These are phyloP conservation scores for Trichoderma sp. DNA, from an alignment of 2,329 filamentous ascomycete genomes.

Conservation along the genomic window DNA sequence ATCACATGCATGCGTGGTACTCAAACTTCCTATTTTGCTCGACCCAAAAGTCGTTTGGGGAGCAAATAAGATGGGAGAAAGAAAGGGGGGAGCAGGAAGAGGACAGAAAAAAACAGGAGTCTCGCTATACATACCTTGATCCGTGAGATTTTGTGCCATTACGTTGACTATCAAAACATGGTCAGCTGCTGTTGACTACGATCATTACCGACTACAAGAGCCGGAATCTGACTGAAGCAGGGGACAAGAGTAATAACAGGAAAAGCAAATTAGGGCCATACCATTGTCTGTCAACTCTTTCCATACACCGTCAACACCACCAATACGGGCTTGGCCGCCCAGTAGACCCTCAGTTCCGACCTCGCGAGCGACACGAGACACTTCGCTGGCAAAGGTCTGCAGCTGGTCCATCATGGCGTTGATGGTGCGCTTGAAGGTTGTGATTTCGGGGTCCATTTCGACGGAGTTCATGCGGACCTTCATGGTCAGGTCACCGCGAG, in stretches of 20 bases:
- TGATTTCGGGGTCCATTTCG: conserved; percentile 98
- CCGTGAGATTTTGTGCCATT: conserved; percentile 79
- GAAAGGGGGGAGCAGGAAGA: not conserved
- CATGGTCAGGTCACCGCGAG: conserved; percentile 91
- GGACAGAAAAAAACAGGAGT: not conserved
- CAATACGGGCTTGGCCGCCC: conserved; percentile 89
- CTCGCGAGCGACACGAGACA: conserved; percentile 89
- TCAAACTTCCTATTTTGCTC: not conserved
- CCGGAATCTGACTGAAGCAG: not conserved
- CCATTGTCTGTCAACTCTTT: conserved; percentile 90
- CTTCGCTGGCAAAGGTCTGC: conserved; percentile 93
- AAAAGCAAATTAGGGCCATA: conserved; percentile 33
- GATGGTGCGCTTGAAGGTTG: conserved; percentile 95
- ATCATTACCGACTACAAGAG: not conserved
- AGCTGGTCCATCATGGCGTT: conserved; percentile 99
- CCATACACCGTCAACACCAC: conserved; percentile 94
- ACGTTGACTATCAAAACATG: conserved; percentile 60
- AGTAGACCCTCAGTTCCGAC: conserved; percentile 95
- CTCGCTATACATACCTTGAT: conserved; percentile 54
- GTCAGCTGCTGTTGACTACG: not conserved
- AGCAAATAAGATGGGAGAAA: not conserved
- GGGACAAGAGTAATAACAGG: not conserved
- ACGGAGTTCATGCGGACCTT: conserved; percentile 94
- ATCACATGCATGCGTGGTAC: not conserved
- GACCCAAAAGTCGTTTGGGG: not conserved